Evolutionary conservation across 2,329 filamentous ascomycete genomes (phyloP), one percentile per base, ranked within the genome.

Genomic region (Monilinia vaccinii-corymbosi): DNA sequence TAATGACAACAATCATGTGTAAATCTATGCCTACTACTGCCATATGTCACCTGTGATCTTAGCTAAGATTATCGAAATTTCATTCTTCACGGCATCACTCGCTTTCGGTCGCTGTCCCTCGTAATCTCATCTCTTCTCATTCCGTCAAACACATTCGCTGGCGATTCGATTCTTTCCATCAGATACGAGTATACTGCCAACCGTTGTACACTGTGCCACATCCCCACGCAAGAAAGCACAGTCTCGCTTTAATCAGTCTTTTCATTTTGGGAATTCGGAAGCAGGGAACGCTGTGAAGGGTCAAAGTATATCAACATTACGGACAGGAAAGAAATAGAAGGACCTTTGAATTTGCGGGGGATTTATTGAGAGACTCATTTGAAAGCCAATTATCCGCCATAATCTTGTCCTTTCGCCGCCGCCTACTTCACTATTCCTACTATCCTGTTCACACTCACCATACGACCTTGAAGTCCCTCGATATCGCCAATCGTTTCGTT

Each of bases 401-500:
- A 36, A 36, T 16, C 25, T 23, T 23, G 18, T 18, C 4, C 21
- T 36, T 16, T 18, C 18, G 23, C 25, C 18, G 23, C 25, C 32
- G 21, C 18, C 23, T 16, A 36, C 40, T 10, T 36, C 16, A n/a
- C 16, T 23, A n/a, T 21, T 31, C 23, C 8, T 40, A n/a, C 18
- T 3, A 21, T 32, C 23, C 14, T 11, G 16, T 46, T 21, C 5
- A 8, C 11, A 25, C 14, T 7, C 48, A 45, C 38, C 11, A 38
- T 44, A 44, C 50, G 6, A 53, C 50, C 56, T 36, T 45, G 14
- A 31, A 36, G 6, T 3, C 10, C 13, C 38, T 59, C 48, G 40
- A 59, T 46, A 53, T 59, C 48, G 48, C 56, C 56, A 53, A 45
- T 59, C 56, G 56, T 34, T 53, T 59, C 48, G 40, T 9, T 59